phyloP scores from a whole-genome alignment of 768 basidiomycete genomes.

The Termitomyces sp. region DNA sequence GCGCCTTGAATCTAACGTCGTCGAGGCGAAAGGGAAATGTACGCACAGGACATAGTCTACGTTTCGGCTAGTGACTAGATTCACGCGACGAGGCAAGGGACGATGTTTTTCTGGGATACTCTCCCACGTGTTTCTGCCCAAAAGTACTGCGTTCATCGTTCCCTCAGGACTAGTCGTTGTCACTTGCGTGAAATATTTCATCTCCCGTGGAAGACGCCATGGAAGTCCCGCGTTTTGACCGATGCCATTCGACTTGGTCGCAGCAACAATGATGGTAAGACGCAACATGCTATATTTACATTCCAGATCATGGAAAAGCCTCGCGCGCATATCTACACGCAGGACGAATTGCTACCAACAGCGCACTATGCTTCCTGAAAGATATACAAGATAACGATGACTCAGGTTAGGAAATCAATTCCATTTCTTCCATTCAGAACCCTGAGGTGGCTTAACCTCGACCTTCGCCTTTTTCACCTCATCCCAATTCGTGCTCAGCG shows the following conservation, averaged over 20 bases:
- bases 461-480: constrained; percentile 70
- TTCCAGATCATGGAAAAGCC: not conserved
- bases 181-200: constrained; percentile 88
- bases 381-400: not conserved
- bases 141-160: constrained; percentile 70
- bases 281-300: constrained; percentile 38
- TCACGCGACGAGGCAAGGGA: constrained; percentile 70
- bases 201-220: constrained; percentile 85
- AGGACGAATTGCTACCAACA: not conserved
- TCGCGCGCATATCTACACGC: not conserved
- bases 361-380: not conserved
- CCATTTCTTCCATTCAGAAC: constrained; percentile 84
- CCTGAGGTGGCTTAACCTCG: constrained; percentile 77
- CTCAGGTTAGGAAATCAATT: constrained; percentile 25
- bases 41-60: constrained; percentile 57
- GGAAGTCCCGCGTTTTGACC: constrained; percentile 72
- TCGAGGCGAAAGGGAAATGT: not conserved
- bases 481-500: constrained; percentile 93
- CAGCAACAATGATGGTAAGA: constrained; percentile 91
- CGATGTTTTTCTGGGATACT: constrained; percentile 83
- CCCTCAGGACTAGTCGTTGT: constrained; percentile 55
- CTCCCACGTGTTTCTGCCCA: constrained; percentile 98
- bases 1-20: not conserved
- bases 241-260: constrained; percentile 83
- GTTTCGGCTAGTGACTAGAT: constrained; percentile 72